Percentiles rank a stretch among this genome's conserved stretches.
Conservation (phyloP, 176 grass and related monocot genomes). For the Musa schizocarpa region DNA sequence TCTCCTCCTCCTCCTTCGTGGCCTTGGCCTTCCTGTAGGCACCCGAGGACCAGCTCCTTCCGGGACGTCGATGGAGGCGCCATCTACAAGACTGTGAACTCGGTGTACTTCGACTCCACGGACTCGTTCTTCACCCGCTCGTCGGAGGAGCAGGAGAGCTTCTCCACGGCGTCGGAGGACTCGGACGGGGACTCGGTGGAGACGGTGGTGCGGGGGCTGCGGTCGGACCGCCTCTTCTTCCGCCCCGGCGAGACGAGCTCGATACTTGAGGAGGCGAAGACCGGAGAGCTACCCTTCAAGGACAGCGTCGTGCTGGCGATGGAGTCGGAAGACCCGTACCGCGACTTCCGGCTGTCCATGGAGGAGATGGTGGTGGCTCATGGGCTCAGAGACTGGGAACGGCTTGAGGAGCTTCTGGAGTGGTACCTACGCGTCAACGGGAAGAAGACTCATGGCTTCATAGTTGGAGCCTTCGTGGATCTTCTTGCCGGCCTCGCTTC, state of each 20-base stretch:
- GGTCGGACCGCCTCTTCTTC: constrained; percentile 47
- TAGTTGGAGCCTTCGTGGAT: constrained; percentile 79
- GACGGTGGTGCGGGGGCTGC: constrained; percentile 24
- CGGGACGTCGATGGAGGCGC: constrained; percentile 19
- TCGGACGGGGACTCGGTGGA: constrained; percentile 27
- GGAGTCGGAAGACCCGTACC: constrained; percentile 72
- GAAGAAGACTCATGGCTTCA: constrained; percentile 69
- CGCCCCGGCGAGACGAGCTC: constrained; percentile 50
- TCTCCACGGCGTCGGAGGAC: constrained; percentile 7
- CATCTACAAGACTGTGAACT: constrained; percentile 43
- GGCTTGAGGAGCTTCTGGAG: constrained; percentile 56
- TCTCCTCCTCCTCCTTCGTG: constrained; percentile 15
- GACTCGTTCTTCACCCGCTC: constrained; percentile 11
- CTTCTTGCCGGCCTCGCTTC: constrained; percentile 50
- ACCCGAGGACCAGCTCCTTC: constrained; percentile 60
- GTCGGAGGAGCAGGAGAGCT: background rate
- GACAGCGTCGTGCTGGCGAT: constrained; percentile 84
- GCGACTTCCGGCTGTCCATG: constrained; percentile 81
- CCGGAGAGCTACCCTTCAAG: constrained; percentile 29
- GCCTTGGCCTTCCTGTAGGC: constrained; percentile 43
- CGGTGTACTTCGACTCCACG: constrained; percentile 36
- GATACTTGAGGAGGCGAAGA: constrained; percentile 35
- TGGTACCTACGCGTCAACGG: constrained; percentile 80
- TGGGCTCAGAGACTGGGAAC: constrained; percentile 45
- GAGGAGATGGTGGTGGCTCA: constrained; percentile 83